Evolutionary conservation across 208 protist species (phyloP).

Genomic region (Acanthamoeba lenticulata): DNA sequence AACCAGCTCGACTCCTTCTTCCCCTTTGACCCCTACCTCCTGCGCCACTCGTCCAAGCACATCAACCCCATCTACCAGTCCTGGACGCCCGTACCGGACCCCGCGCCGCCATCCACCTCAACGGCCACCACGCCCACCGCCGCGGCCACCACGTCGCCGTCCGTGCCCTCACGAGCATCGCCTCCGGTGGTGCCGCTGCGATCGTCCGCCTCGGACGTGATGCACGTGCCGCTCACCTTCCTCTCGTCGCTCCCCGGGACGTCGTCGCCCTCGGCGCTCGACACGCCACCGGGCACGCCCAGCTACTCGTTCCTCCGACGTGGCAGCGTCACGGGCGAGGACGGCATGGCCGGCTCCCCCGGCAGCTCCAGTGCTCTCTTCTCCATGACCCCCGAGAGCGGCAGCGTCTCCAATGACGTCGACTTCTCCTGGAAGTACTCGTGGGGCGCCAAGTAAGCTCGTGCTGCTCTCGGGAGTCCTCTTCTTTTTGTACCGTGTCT

Average conservation of each 20-base stretch:
- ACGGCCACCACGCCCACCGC: neutral
- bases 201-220: neutral
- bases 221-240: neutral
- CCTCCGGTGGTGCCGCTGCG: too few relatives aligned
- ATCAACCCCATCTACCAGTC: slow-evolving; percentile 57
- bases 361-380: neutral
- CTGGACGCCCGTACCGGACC: neutral
- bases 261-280: neutral
- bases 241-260: neutral
- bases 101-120: neutral
- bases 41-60: slow-evolving; percentile 64
- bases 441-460: slow-evolving; percentile 46
- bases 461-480: too few relatives aligned
- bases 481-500: too few relatives aligned
- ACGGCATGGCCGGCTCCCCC: neutral
- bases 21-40: slow-evolving; percentile 80
- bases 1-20: slow-evolving; percentile 82
- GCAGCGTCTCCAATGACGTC: slow-evolving; percentile 18
- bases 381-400: neutral
- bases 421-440: slow-evolving; percentile 58
- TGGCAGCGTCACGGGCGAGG: neutral
- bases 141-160: neutral
- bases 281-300: neutral
- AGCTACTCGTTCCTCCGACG: neutral
- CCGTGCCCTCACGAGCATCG: neutral